Evolutionary conservation across 2,329 filamentous ascomycete genomes (phyloP), one percentile per base, ranked within the genome.

Genomic region (Colletotrichum liaoningense): DNA sequence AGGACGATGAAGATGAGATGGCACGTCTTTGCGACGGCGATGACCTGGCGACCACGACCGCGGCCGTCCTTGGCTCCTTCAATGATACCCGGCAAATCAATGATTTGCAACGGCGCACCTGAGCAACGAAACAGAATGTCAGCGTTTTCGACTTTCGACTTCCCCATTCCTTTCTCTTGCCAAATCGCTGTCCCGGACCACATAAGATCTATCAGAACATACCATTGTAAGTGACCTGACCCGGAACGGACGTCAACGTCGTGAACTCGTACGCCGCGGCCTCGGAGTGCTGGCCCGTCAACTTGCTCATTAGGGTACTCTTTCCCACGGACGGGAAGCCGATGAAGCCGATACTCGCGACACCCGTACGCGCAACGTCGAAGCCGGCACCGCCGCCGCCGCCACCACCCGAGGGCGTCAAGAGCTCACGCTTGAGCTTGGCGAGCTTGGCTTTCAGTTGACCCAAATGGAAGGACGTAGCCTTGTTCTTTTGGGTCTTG

Each of bases 251-350:
- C 46, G 97, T 99, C 83, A 99, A 89, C 67, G 97, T 99, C 77
- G 97, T 99, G 87, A 99, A 99, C 83, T 99, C 97, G 85, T 99
- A 99, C 65, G 96, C 97, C 22, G 97, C 97, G 69, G 92, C 96
- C 88, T 99, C 97, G 2, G 96, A 98, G 83, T 99, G 96, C 85
- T 98, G 96, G 65, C 97, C 97, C 56, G 97, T 99, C 81, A 99
- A 86, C 80, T 88, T 92, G 82, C 93, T 98, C 95, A 99, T 98
- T 79, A 99, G 88, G 63, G 97, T 99, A 89, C 95, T 98, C 87
- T 99, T 99, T 75, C 97, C 97, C 75, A 99, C 97, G 1, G 97
- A 99, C 1, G 97, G 97, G 80, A 99, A 99, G 38, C 97, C 97
- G 81, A 98, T 98, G 85, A 98, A 98, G 56, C 96, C 96, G 80